phyloP scores from a whole-genome alignment of 2,329 filamentous ascomycete species.

The Trichocomaceae sp. region DNA sequence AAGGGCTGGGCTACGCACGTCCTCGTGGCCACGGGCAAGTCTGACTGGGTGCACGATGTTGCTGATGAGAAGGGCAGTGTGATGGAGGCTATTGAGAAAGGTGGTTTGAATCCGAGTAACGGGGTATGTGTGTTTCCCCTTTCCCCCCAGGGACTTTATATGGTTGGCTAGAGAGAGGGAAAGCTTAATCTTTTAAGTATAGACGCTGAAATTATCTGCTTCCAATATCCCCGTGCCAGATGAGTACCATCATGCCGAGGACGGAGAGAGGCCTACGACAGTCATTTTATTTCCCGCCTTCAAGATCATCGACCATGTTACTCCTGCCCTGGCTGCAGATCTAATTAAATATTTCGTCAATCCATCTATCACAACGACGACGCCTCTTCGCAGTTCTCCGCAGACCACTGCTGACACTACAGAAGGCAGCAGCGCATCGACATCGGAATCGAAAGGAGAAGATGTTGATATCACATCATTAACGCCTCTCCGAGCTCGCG shows the following conservation, averaged over 20 bases:
- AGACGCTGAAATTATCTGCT: constrained; percentile 85
- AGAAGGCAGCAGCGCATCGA: constrained; percentile 14
- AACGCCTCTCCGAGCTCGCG: constrained; percentile 49
- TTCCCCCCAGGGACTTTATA: background rate
- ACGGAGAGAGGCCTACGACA: constrained; percentile 60
- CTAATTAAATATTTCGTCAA: constrained; percentile 67
- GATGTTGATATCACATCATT: constrained; percentile 21
- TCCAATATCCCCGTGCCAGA: constrained; percentile 80
- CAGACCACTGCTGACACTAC: background rate
- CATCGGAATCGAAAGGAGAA: constrained; percentile 9
- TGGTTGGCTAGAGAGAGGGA: background rate
- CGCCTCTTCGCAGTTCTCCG: constrained; percentile 48
- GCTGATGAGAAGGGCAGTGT: constrained; percentile 79
- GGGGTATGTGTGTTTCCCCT: constrained; percentile 32
- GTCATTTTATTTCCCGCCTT: constrained; percentile 82
- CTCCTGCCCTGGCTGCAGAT: constrained; percentile 63
- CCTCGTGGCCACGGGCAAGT: constrained; percentile 89
- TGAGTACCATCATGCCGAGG: constrained; percentile 52
- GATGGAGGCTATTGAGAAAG: constrained; percentile 64
- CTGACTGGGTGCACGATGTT: constrained; percentile 88
- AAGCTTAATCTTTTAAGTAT: constrained; percentile 14
- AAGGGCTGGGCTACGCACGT: constrained; percentile 85
- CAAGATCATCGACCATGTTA: constrained; percentile 74
- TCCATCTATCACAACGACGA: constrained; percentile 65
- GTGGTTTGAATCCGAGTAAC: constrained; percentile 35